A percentile compares a stretch with the other conserved stretches of the same genome.
Evolutionary conservation across 2,329 filamentous ascomycete genomes (phyloP).

Genomic region (Botrytis elliptica): DNA sequence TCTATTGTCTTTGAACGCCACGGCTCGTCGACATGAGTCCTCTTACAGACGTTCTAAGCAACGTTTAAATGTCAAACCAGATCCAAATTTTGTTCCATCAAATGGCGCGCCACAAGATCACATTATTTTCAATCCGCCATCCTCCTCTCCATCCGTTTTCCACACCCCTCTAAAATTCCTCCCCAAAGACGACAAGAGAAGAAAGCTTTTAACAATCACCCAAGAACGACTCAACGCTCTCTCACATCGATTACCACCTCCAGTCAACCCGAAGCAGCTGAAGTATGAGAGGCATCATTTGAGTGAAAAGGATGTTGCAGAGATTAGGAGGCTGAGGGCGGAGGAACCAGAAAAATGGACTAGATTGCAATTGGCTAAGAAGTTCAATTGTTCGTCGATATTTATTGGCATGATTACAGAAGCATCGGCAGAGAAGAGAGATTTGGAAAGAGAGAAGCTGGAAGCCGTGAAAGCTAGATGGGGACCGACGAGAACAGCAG

Average conservation of each 20-base stretch:
- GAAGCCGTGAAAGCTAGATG: slow-evolving; percentile 54
- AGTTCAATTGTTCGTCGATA: slow-evolving; percentile 54
- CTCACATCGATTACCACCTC: slow-evolving; percentile 32
- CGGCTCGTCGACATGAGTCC: slow-evolving; percentile 38
- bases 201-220: slow-evolving; percentile 33
- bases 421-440: slow-evolving; percentile 47
- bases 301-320: slow-evolving; percentile 53
- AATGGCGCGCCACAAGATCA: slow-evolving; percentile 42
- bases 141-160: slow-evolving; percentile 54
- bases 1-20: slow-evolving; percentile 32
- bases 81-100: slow-evolving; percentile 54
- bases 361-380: slow-evolving; percentile 51
- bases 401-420: slow-evolving; percentile 60
- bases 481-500: slow-evolving; percentile 55
- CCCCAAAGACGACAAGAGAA: slow-evolving; percentile 46
- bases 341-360: slow-evolving; percentile 57
- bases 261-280: slow-evolving; percentile 26
- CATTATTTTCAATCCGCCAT: slow-evolving; percentile 59
- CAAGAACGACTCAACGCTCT: slow-evolving; percentile 25
- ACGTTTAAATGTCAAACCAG: slow-evolving; percentile 53
- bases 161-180: slow-evolving; percentile 69
- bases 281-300: slow-evolving; percentile 48
- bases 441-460: slow-evolving; percentile 46
- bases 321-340: slow-evolving; percentile 56
- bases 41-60: slow-evolving; percentile 39